phyloP scores from a whole-genome alignment of 2,329 filamentous ascomycete species.

The Cytospora schulzeri region DNA sequence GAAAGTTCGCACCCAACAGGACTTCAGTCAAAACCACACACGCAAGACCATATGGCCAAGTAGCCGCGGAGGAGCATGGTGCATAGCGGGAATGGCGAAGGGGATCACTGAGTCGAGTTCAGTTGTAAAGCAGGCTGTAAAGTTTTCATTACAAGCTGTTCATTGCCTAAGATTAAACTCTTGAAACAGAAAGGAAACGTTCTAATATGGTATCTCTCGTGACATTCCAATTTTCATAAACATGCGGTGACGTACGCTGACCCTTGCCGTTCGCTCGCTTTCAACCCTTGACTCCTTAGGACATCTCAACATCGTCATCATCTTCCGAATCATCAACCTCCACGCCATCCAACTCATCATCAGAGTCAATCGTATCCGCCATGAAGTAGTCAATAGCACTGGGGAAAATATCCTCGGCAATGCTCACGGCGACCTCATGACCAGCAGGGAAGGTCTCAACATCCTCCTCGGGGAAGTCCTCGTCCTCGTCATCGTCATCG shows the following conservation, averaged over 20 bases:
- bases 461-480: conserved; percentile 37
- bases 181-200: conserved; percentile 7
- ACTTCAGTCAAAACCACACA: neutral
- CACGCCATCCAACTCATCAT: conserved; percentile 27
- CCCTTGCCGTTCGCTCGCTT: neutral
- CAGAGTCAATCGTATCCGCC: conserved; percentile 28
- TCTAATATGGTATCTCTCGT: conserved; percentile 22
- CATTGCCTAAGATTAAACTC: neutral
- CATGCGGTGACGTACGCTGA: neutral
- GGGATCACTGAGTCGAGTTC: too few species aligned
- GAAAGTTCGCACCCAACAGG: neutral
- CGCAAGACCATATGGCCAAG: neutral
- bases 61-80: neutral
- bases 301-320: conserved; percentile 29
- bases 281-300: neutral
- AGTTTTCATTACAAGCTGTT: neutral
- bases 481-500: conserved; percentile 40
- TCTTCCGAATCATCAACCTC: conserved; percentile 27
- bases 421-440: conserved; percentile 28
- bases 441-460: conserved; percentile 32
- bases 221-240: conserved; percentile 8
- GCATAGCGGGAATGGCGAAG: too few species aligned
- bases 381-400: conserved; percentile 29
- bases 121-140: neutral
- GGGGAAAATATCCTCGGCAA: conserved; percentile 29